phyloP scores from a whole-genome alignment of 176 grass and related monocot species.

The Aegilops umbellulata region DNA sequence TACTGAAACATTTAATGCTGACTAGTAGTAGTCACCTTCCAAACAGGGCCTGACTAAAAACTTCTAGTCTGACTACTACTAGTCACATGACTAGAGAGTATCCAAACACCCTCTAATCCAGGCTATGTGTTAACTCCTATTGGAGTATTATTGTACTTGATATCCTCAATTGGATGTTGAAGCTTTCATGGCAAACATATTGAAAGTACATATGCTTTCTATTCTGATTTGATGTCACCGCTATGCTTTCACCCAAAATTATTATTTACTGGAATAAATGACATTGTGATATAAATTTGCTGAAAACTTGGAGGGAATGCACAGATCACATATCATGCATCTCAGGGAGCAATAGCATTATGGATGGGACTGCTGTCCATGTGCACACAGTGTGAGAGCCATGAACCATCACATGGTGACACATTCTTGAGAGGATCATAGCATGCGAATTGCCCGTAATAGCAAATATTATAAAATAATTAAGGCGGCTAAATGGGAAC shows the following conservation, averaged over 20 bases:
- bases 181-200: background rate
- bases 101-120: too few relatives aligned
- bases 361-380: background rate
- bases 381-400: background rate
- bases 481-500: background rate
- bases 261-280: background rate
- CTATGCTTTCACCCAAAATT: too few relatives aligned
- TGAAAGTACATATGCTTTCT: background rate
- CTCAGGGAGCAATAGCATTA: background rate
- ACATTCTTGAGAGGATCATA: background rate
- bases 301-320: background rate
- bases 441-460: background rate
- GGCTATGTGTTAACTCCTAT: background rate
- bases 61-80: too few relatives aligned
- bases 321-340: background rate
- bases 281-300: background rate
- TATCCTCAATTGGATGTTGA: background rate
- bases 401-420: constrained; percentile 33
- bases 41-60: too few relatives aligned
- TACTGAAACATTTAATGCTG: too few relatives aligned
- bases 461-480: background rate
- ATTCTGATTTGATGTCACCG: background rate
- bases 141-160: constrained; percentile 17
- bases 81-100: too few relatives aligned
- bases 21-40: too few relatives aligned